Evolutionary conservation across 768 basidiomycete species (phyloP), one percentile per base, ranked within the genome.

Genomic region (Termitomyces eurrhizus): DNA sequence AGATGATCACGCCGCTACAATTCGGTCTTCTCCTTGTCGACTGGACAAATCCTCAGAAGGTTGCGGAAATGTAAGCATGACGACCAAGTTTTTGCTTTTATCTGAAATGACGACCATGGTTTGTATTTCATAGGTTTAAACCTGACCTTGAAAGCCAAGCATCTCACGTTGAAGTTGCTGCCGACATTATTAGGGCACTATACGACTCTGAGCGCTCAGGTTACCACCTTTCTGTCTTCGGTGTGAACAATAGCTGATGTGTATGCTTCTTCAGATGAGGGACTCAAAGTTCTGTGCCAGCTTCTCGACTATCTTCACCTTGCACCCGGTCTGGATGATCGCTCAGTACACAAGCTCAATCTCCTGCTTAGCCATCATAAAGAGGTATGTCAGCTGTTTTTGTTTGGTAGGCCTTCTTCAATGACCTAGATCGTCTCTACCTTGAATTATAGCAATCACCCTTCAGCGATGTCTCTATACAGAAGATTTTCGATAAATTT

Each of bases 31-130:
- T 95, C 73, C 80, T 95, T 67, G 79, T 89, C 2, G 93, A 95
- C 64, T 96, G 94, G 93, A 92, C 90, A 4, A 89, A 95, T 69
- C 90, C 92, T 0, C 79, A 84, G 67, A 93, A 91, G 67, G 81
- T 83, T 39, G 80, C 84, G 68, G 67, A 77, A 78, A 74, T 68
- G 74, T 76, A 53, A 50, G 78, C 64, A 16, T 57, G 39, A 16
- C 56, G 39, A 1, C 18, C 32, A 26, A 57, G 16, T 35, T 62
- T 16, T 24, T 26, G 21, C 21, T 3, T 33, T 14, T 26, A 41
- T 56, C 1, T 41, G 13, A 12, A 12, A 48, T 7, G 2, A 29
- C 35, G 13, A 21, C 21, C 21, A 18, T 51, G 14, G 35, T 37
- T 26, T 32, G 14, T 32, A 24, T 56, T 14, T 35, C 56, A 5